Conservation (phyloP, 495 filamentous ascomycete species). For the Lichenothelia convexa region DNA sequence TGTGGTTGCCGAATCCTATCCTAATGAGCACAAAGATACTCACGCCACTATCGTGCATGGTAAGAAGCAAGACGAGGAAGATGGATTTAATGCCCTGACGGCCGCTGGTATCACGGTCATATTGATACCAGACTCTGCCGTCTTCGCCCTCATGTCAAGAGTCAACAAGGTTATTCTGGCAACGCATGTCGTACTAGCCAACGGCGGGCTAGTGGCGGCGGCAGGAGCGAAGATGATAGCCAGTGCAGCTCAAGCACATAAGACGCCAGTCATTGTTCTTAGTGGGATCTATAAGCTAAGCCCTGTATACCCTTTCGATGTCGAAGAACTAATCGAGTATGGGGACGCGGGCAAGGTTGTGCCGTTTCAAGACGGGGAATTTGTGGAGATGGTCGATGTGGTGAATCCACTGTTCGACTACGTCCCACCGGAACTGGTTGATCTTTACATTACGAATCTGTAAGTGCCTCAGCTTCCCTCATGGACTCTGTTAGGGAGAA, state of each 20-base stretch:
- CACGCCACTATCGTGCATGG: constrained; percentile 39
- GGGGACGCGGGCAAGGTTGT: constrained; percentile 60
- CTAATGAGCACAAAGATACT: constrained; percentile 44
- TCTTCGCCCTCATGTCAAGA: constrained; percentile 80
- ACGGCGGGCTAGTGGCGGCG: constrained; percentile 66
- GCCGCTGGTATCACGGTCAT: constrained; percentile 62
- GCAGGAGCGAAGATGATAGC: constrained; percentile 64
- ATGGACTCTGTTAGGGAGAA: background rate
- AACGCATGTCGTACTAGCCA: constrained; percentile 68
- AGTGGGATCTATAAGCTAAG: constrained; percentile 80
- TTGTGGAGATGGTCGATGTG: constrained; percentile 60
- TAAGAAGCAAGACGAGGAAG: constrained; percentile 21
- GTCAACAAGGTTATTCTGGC: constrained; percentile 88
- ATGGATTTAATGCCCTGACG: constrained; percentile 57
- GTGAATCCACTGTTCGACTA: constrained; percentile 71
- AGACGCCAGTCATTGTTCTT: constrained; percentile 66
- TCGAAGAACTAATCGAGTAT: constrained; percentile 59
- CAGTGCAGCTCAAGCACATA: constrained; percentile 59
- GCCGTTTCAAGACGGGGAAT: constrained; percentile 49
- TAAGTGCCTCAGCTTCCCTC: constrained; percentile 27
- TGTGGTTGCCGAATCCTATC: constrained; percentile 54
- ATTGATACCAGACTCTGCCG: constrained; percentile 61
- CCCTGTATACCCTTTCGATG: constrained; percentile 67
- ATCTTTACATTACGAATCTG: constrained; percentile 87
- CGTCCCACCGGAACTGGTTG: constrained; percentile 60